Evolutionary conservation across 2,329 filamentous ascomycete genomes (phyloP), one percentile per base, ranked within the genome.

Genomic region (Tolypocladium inflatum): DNA sequence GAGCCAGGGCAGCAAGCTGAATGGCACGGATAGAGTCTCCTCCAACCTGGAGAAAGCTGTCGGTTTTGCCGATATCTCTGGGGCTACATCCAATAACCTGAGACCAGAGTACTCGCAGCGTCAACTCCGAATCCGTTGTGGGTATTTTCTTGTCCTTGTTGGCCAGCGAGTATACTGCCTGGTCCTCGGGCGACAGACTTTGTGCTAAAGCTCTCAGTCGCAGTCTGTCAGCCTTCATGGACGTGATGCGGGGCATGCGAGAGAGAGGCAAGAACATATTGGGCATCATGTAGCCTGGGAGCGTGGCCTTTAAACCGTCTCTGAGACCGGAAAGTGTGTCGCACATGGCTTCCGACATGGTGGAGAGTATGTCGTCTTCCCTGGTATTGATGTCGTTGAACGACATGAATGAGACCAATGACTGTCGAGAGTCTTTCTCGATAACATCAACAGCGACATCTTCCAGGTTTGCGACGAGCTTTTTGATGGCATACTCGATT

Each of bases 81-180:
- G 7, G 30, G 1, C 65, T 60, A 1, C 78, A 66, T 1, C 62
- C 64, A 21, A 81, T 66, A 3, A 79, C 71, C 4, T 70, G 67
- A 21, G 58, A 51, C 72, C 59, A 60, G 8, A 60, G 39, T 3
- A 13, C 42, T 3, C 42, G 42, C 10, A 45, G 10, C 11, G 13
- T 6, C n/a, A 45, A n/a, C 11, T 45, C 42, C 5, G 42, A 6
- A 23, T 45, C 42, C 4, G 42, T 45, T 9, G 42, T 45, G 3
- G 42, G 42, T n/a, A 23, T n/a, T 2, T 23, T n/a, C 23, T 45
- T 8, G 2, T 45, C 42, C n/a, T 23, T 45, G 8, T n/a, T 45
- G 9, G 13, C 15, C 10, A 45, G 13, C 10, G n/a, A 45, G 10
- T 10, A 45, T 13, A 23, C 7, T 5, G n/a, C 21, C 10, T 7